Evolutionary conservation across 202 grass and related monocot species (phyloP), one percentile per base, ranked within the genome.

Genomic region (Carex arenaria): DNA sequence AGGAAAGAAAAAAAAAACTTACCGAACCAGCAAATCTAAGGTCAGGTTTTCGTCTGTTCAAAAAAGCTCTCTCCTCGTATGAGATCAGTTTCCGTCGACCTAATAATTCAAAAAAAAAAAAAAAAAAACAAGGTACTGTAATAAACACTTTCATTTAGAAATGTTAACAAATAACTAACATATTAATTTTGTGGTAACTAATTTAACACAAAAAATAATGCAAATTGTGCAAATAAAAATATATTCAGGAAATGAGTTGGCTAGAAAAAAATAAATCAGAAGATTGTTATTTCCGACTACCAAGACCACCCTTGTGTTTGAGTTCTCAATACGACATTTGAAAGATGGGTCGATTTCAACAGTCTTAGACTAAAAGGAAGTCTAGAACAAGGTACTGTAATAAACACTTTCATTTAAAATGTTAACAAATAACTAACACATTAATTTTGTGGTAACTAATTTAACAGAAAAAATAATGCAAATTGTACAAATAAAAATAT

Each of bases 11-110:
- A 78, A 1, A 34, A 2, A 34, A 2, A 61, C 89, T 92, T 90
- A 99, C 96, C 66, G 91, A 93, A 88, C 88, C 78, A 81, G 91
- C 83, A 69, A 86, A 78, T 53, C 85, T 87, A 31, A 99, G 88
- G 89, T 96, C 87, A 92, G 96, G 96, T 70, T 85, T 82, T 83
- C 91, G 93, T 79, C 83, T 95, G 73, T 94, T 99, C 60, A 99
- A 76, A 65, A 96, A 87, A 83, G 80, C 22, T 75, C 92, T 99
- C 84, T 96, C 93, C 57, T 96, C 89, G 30, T 84, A 31, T 43
- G 96, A 88, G 81, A 99, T 92, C 64, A 99, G 68, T 79, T 99
- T 96, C 55, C 38, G 69, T 22, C 85, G 82, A 77, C 69, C 96
- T 96, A 66, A 72, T 67, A 84, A 74, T 62, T 38, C 4, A 38